phyloP scores from a whole-genome alignment of 352 stramenopile species.

The Aphanomyces stellatus region DNA sequence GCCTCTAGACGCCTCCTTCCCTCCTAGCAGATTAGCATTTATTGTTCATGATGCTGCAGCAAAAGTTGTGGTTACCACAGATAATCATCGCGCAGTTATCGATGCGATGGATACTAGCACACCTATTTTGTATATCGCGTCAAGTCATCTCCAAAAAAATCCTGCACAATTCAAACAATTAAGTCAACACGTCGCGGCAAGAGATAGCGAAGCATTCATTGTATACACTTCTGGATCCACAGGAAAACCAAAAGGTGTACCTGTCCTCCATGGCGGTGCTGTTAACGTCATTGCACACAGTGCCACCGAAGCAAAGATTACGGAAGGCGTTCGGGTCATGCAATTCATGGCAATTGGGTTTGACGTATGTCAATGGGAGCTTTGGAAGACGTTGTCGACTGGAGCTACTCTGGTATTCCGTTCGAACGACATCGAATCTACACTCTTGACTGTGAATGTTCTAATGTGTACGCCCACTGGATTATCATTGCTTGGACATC shows the following conservation, averaged over 20 bases:
- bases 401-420: not conserved
- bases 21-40: constrained; percentile 36
- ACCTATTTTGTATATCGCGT: not conserved
- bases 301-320: not conserved
- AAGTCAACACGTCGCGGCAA: not conserved
- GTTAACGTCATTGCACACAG: not conserved
- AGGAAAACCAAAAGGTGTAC: not conserved
- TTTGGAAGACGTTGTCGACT: not conserved
- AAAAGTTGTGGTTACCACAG: constrained; percentile 7
- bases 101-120: not conserved
- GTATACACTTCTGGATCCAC: constrained; percentile 20
- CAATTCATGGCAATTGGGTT: not conserved
- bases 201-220: constrained; percentile 30
- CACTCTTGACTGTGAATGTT: not conserved
- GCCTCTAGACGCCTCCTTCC: constrained; percentile 51
- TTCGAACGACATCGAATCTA: not conserved
- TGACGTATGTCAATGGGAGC: not conserved
- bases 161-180: not conserved
- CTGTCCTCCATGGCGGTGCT: not conserved
- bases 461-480: not conserved
- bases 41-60: constrained; percentile 36
- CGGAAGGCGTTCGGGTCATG: not conserved
- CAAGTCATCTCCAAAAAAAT: not conserved
- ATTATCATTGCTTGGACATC: not conserved
- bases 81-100: not conserved